Conservation (phyloP, 768 basidiomycete species). For the Coprinopsis cinerea region DNA sequence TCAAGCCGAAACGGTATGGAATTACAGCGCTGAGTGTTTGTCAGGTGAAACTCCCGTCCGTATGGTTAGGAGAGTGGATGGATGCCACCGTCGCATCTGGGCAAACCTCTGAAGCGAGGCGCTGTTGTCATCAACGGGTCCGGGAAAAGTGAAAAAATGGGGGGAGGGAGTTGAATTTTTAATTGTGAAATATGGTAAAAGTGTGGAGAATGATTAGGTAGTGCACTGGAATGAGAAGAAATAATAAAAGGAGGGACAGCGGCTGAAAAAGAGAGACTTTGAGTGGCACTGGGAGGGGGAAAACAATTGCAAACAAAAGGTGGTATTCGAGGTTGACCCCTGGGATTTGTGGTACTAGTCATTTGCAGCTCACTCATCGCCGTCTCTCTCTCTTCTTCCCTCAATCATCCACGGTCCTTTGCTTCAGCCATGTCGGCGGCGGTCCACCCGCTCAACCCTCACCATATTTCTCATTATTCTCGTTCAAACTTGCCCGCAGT, state of each 20-base stretch:
- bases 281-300: conserved; percentile 22
- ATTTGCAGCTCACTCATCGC: conserved; percentile 32
- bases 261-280: conserved; percentile 8
- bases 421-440: conserved; percentile 65
- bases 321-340: conserved; percentile 21
- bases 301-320: conserved; percentile 34
- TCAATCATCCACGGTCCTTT: conserved; percentile 49
- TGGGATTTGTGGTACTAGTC: conserved; percentile 34
- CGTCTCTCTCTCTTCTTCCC: conserved; percentile 24
- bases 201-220: neutral
- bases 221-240: neutral
- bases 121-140: too few relatives aligned
- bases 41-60: too few relatives aligned
- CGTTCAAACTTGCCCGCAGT: conserved; percentile 49
- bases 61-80: too few relatives aligned
- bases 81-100: too few relatives aligned
- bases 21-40: too few relatives aligned
- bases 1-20: neutral
- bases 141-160: too few relatives aligned
- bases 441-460: conserved; percentile 58
- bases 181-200: neutral
- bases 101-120: too few relatives aligned
- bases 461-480: conserved; percentile 61
- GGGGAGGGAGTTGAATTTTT: neutral
- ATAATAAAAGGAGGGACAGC: neutral